These are phyloP conservation scores for Russula sp. DNA, from an alignment of 768 basidiomycete species.

Conservation along the genomic window DNA sequence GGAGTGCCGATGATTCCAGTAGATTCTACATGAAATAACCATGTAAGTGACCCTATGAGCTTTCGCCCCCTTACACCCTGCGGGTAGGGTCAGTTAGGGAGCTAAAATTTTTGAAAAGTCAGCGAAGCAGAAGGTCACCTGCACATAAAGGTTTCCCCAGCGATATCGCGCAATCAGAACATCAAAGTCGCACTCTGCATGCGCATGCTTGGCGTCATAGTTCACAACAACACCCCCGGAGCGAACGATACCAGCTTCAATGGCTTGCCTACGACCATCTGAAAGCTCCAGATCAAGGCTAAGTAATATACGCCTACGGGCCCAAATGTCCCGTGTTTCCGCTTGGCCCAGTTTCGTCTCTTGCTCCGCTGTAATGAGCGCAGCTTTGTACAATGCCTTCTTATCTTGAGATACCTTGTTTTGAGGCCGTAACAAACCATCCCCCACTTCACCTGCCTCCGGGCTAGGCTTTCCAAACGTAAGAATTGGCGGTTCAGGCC, in stretches of 20 bases:
- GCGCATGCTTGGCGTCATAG: constrained; percentile 34
- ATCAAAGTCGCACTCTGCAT: constrained; percentile 50
- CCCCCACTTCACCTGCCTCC: constrained; percentile 23
- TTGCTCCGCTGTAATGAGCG: constrained; percentile 26
- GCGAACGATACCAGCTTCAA: constrained; percentile 53
- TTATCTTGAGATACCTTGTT: constrained; percentile 32
- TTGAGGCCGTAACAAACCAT: constrained; percentile 29
- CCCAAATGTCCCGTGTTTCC: constrained; percentile 46
- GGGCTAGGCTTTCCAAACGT: constrained; percentile 28
- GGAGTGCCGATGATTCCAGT: constrained; percentile 57
- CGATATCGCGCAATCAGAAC: constrained; percentile 68
- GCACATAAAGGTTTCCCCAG: constrained; percentile 61
- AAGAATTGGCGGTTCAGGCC: constrained; percentile 64
- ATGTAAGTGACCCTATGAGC: constrained; percentile 72
- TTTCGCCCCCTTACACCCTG: constrained; percentile 57
- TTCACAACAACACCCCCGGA: constrained; percentile 52
- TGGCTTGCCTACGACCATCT: constrained; percentile 42
- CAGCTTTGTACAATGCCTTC: constrained; percentile 34
- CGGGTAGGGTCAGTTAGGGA: background rate
- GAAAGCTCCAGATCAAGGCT: constrained; percentile 52
- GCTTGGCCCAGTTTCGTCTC: constrained; percentile 19
- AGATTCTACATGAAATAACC: constrained; percentile 76
- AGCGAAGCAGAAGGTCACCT: constrained; percentile 36
- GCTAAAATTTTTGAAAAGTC: background rate
- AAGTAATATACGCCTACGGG: constrained; percentile 54